Conservation (phyloP, 257 asterid genomes). For the Solanum tarapatanum region DNA sequence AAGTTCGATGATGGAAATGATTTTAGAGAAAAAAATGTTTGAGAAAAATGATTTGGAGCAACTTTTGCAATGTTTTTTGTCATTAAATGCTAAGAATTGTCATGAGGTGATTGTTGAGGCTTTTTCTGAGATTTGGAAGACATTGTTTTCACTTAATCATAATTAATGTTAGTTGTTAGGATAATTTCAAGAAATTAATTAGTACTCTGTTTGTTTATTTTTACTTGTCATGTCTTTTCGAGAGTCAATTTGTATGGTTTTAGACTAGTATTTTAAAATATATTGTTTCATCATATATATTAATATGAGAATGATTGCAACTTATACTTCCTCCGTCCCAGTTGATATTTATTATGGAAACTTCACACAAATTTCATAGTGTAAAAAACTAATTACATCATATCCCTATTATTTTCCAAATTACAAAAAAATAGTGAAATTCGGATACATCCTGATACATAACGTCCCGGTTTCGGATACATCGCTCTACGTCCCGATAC, state of each 20-base stretch:
- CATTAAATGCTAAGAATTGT: constrained; percentile 46
- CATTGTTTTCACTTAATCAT: constrained; percentile 24
- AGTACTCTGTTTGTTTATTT: too few species aligned
- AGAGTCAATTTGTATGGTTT: not conserved
- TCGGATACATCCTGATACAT: too few species aligned
- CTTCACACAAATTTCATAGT: too few species aligned
- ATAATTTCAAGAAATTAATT: not conserved
- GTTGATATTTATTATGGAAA: too few species aligned
- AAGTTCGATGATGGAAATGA: constrained; percentile 86
- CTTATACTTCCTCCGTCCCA: not conserved
- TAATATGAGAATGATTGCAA: not conserved
- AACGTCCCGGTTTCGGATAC: not conserved
- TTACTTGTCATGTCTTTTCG: too few species aligned
- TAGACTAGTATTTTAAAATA: too few species aligned
- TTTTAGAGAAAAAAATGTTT: constrained; percentile 73
- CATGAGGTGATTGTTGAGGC: constrained; percentile 56
- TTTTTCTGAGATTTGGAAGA: constrained; percentile 57
- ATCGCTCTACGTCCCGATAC: too few species aligned
- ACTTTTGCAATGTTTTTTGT: constrained; percentile 59
- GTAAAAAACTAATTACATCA: too few species aligned
- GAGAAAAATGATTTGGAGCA: constrained; percentile 58
- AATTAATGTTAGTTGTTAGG: not conserved
- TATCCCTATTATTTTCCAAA: accelerated
- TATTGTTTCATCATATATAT: not conserved
- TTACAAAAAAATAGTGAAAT: too few species aligned